A percentile compares a stretch with the other conserved stretches of the same genome.
These are phyloP conservation scores for Leptosphaerulina australis DNA, from an alignment of 2,329 filamentous ascomycete genomes.

Conservation along the genomic window DNA sequence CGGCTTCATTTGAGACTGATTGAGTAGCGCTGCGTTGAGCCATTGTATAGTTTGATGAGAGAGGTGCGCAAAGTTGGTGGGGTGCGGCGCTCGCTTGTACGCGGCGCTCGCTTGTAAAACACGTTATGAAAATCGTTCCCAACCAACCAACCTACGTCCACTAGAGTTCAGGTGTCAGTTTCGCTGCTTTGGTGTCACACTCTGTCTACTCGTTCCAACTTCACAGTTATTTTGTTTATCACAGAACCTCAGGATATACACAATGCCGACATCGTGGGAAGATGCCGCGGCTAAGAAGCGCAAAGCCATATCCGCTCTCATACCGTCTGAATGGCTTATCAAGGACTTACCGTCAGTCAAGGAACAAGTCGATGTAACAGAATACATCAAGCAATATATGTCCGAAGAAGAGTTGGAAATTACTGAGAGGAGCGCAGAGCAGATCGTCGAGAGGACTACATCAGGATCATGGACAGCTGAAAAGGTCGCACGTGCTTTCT, in stretches of 20 bases:
- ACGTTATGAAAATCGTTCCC: no score
- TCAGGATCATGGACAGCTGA: constrained; percentile 63
- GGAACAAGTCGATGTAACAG: constrained; percentile 56
- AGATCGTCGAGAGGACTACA: constrained; percentile 61
- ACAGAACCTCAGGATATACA: no score
- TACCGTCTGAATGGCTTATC: constrained; percentile 64
- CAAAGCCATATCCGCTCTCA: constrained; percentile 58
- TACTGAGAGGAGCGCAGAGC: constrained; percentile 64
- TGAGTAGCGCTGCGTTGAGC: no score
- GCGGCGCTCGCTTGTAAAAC: no score
- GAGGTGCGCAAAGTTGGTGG: no score
- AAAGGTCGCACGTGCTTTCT: constrained; percentile 62
- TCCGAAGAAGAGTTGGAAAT: constrained; percentile 62
- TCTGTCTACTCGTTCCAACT: no score
- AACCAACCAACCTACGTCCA: no score
- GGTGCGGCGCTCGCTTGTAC: no score
- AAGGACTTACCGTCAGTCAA: constrained; percentile 54
- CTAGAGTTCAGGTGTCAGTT: no score
- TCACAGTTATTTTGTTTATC: no score
- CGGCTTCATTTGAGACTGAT: no score
- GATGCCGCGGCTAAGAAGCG: constrained; percentile 59
- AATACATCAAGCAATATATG: constrained; percentile 63
- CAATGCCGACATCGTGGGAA: constrained; percentile 57
- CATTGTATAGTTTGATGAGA: no score
- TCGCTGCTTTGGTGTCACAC: background rate